phyloP scores from a whole-genome alignment of 805 yeast species.

The Yarrowia sp. region DNA sequence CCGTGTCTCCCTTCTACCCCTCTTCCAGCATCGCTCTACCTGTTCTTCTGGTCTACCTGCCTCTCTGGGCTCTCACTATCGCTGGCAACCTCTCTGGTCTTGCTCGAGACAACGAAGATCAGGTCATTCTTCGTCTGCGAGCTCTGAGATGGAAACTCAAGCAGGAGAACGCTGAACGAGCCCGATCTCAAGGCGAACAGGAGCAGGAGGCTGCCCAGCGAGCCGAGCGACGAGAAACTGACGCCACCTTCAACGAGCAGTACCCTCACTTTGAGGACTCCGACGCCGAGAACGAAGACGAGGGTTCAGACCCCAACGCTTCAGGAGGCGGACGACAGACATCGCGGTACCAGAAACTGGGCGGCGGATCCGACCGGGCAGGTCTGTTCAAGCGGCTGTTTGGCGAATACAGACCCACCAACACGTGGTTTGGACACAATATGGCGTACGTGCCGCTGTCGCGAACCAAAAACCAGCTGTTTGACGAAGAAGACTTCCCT shows the following conservation, averaged over 20 bases:
- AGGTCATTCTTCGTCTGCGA: slow-evolving; percentile 42
- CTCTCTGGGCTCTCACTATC: slow-evolving; percentile 43
- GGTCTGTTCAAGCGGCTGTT: slow-evolving; percentile 27
- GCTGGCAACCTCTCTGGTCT: slow-evolving; percentile 45
- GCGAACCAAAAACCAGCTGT: slow-evolving; percentile 16
- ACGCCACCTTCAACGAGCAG: slow-evolving; percentile 26
- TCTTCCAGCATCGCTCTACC: slow-evolving; percentile 43
- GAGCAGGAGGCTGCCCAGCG: slow-evolving; percentile 24
- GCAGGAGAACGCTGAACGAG: slow-evolving; percentile 35
- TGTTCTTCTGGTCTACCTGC: slow-evolving; percentile 45
- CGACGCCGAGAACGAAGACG: slow-evolving; percentile 9
- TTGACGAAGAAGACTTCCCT: slow-evolving; percentile 35
- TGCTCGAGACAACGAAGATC: slow-evolving; percentile 45
- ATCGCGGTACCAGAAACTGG: slow-evolving; percentile 21
- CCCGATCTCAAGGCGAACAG: slow-evolving; percentile 14
- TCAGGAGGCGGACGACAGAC: slow-evolving; percentile 8
- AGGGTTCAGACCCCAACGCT: slow-evolving; percentile 1
- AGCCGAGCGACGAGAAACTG: slow-evolving; percentile 18
- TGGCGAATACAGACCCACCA: slow-evolving; percentile 29
- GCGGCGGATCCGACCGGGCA: background rate
- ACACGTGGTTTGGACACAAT: slow-evolving; percentile 28
- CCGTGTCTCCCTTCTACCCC: slow-evolving; percentile 45
- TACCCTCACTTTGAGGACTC: slow-evolving; percentile 30
- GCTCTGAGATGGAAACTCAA: slow-evolving; percentile 34
- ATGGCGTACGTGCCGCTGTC: slow-evolving; percentile 31